phyloP scores from a whole-genome alignment of 257 asterid genomes.

The Capsicum baccatum region DNA sequence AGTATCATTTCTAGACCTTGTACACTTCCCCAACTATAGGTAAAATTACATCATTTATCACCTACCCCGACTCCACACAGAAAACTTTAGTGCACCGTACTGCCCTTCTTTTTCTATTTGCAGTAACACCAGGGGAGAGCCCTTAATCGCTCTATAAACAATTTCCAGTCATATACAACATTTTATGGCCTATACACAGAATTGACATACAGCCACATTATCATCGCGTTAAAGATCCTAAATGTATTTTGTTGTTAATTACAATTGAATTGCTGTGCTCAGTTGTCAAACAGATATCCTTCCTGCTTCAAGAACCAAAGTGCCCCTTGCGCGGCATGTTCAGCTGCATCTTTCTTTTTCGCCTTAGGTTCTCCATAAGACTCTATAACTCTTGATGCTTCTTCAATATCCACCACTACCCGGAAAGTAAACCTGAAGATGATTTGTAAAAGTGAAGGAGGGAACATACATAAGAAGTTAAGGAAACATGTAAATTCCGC shows the following conservation, averaged over 20 bases:
- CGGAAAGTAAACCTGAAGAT: conserved; percentile 67
- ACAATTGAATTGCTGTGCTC: background rate
- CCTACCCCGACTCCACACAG: background rate
- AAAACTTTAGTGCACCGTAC: no score
- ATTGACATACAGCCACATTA: conserved; percentile 2
- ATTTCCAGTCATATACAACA: background rate
- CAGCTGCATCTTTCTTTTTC: conserved; percentile 82
- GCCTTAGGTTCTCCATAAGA: conserved; percentile 60
- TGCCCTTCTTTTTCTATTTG: background rate
- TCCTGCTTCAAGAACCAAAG: conserved; percentile 69
- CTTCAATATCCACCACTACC: conserved; percentile 63
- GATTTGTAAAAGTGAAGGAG: background rate
- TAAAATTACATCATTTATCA: background rate
- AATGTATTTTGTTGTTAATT: background rate
- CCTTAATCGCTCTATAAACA: background rate
- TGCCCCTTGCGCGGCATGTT: conserved; percentile 79
- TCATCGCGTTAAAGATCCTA: background rate
- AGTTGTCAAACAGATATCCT: conserved; percentile 52
- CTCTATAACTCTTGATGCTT: conserved; percentile 51
- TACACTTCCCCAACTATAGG: background rate
- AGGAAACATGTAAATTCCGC: background rate
- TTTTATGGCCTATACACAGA: conserved; percentile 2
- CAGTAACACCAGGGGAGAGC: background rate
- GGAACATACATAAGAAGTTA: background rate
- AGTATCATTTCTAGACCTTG: background rate